phyloP scores from a whole-genome alignment of 208 protist species.

The Naegleria fowleri region DNA sequence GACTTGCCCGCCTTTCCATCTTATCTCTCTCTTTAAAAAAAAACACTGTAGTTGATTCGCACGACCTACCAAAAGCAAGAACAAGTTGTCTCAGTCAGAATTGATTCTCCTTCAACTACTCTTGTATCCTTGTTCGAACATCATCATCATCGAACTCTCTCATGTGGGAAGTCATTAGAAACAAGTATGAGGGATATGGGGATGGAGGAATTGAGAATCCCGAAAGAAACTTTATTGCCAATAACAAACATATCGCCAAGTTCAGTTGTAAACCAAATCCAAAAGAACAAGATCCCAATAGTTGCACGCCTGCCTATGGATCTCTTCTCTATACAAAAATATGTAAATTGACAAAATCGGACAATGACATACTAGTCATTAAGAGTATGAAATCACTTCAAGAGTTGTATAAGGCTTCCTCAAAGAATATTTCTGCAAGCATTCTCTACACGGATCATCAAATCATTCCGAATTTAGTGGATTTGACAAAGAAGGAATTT shows the following conservation, averaged over 20 bases:
- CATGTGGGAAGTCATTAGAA: conserved; percentile 2
- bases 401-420: neutral
- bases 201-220: neutral
- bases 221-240: neutral
- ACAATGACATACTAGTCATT: neutral
- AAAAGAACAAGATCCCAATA: conserved; percentile 21
- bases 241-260: conserved; percentile 3
- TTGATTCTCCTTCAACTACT: no score
- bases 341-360: neutral
- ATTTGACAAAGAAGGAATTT: neutral
- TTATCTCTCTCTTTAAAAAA: no score
- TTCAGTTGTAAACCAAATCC: neutral
- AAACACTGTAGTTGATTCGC: no score
- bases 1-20: no score
- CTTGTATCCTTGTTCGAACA: no score
- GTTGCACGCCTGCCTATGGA: neutral
- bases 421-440: neutral
- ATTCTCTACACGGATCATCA: neutral
- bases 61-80: no score
- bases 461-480: neutral
- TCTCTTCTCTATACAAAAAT: neutral
- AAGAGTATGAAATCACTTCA: neutral
- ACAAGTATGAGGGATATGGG: neutral
- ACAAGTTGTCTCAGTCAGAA: no score
- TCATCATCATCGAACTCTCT: no score